Percentiles rank a stretch among this genome's conserved stretches.
phyloP scores from a whole-genome alignment of 257 asterid genomes.

The Gentiana straminea region DNA sequence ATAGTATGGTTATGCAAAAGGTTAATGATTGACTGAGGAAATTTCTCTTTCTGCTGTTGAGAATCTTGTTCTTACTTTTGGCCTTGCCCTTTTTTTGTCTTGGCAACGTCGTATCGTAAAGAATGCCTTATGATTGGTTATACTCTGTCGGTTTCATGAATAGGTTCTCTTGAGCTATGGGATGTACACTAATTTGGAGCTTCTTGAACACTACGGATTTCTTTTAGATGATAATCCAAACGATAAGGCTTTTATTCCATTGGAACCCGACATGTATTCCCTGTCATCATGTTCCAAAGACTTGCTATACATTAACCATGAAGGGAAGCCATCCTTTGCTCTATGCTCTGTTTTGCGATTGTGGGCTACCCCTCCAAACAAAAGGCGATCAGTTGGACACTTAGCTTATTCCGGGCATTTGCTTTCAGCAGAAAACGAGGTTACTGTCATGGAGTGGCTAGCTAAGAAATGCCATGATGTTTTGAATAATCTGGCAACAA shows the following conservation, averaged over 20 bases:
- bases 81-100: too few relatives aligned
- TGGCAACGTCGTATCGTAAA: too few relatives aligned
- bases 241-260: slow-evolving; percentile 61
- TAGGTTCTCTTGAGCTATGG: slow-evolving; percentile 97
- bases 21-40: too few relatives aligned
- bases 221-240: slow-evolving; percentile 63
- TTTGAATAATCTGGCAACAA: slow-evolving; percentile 32
- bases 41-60: too few relatives aligned
- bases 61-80: too few relatives aligned
- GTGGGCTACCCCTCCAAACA: slow-evolving; percentile 66
- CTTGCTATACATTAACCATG: slow-evolving; percentile 48
- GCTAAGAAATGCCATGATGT: slow-evolving; percentile 26
- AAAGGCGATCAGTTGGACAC: slow-evolving; percentile 43
- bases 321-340: slow-evolving; percentile 72
- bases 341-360: slow-evolving; percentile 54
- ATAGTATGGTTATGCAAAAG: too few relatives aligned
- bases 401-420: slow-evolving; percentile 46
- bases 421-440: slow-evolving; percentile 55
- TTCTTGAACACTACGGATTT: slow-evolving; percentile 90
- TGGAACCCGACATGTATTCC: slow-evolving; percentile 57
- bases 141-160: not conserved
- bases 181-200: slow-evolving; percentile 84
- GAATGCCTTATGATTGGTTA: too few relatives aligned
- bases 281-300: slow-evolving; percentile 66
- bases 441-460: slow-evolving; percentile 39